Percentiles rank a stretch among this genome's conserved stretches.
Conservation (phyloP, 345 rosid genomes). For the Aethionema arabicum region DNA sequence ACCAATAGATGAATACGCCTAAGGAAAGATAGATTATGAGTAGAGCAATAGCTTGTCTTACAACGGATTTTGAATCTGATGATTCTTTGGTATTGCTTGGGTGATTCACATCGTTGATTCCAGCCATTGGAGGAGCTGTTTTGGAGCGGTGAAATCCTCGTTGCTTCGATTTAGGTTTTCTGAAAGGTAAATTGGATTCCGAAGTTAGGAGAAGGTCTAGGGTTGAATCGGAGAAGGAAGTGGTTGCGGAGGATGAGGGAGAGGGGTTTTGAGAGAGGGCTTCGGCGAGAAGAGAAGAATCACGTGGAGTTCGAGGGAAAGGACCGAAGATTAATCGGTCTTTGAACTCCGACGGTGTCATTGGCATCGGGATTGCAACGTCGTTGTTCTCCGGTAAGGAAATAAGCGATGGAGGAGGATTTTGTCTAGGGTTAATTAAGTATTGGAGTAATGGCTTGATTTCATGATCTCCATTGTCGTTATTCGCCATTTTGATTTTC, state of each 20-base stretch:
- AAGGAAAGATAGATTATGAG: constrained; percentile 59
- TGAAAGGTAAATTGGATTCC: constrained; percentile 41
- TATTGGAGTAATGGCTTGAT: constrained; percentile 54
- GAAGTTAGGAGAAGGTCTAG: constrained; percentile 30
- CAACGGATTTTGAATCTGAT: constrained; percentile 51
- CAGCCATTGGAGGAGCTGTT: constrained; percentile 85
- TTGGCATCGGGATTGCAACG: constrained; percentile 55
- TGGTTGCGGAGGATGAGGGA: constrained; percentile 51
- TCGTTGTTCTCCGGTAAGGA: constrained; percentile 71
- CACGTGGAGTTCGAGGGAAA: constrained; percentile 37
- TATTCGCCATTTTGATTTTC: constrained; percentile 27
- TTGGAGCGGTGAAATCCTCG: constrained; percentile 64
- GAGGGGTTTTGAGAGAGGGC: constrained; percentile 44
- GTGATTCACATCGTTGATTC: constrained; percentile 46
- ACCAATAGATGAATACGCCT: constrained; percentile 71
- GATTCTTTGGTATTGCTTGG: constrained; percentile 40
- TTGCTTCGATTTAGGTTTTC: constrained; percentile 33
- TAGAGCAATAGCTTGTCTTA: constrained; percentile 53
- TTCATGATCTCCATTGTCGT: constrained; percentile 7
- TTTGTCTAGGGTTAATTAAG: constrained; percentile 42
- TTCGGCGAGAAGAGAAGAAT: constrained; percentile 49
- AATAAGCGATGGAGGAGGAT: constrained; percentile 42
- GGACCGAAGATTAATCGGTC: constrained; percentile 74
- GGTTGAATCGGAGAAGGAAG: constrained; percentile 43
- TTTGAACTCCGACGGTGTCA: constrained; percentile 66